Evolutionary conservation across 768 basidiomycete species (phyloP), one percentile per base, ranked within the genome.

Genomic region (Phallus indusiatus): DNA sequence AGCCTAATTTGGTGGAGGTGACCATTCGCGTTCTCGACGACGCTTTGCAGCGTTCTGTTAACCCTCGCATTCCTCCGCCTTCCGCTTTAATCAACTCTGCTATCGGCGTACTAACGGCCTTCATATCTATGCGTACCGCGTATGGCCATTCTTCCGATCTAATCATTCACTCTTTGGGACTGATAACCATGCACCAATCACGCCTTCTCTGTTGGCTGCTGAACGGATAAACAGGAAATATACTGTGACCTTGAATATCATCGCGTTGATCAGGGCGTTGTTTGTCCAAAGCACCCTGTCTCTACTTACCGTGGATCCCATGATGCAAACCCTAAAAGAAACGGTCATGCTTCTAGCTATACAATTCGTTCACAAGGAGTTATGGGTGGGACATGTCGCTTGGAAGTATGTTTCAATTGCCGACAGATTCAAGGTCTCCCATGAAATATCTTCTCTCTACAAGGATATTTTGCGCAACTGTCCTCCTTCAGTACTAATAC

Each of bases 331-430:
- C 64, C 73, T 93, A 56, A 93, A 93, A 67, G 88, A 90, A 65
- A 89, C 91, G 59, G 91, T 94, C 5, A 75, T 94, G 21, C 72
- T 88, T 52, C 83, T 88, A 35, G 91, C 89, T 0, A 76, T 83
- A 12, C 77, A 77, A 5, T 91, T 94, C 62, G 80, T 94, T 9
- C 90, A 93, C 65, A 81, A 82, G 8, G 89, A 94, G 68, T 83
- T 95, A 18, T 97, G 94, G 94, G 80, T 86, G 0, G 86, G 88
- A 64, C 88, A 91, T 69, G 68, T 83, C 46, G 81, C 83, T 1
- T 97, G 94, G 94, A 88, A 89, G 68, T 96, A 93, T 63, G 75
- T 76, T 4, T 85, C 86, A 57, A 75, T 94, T 12, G 85, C 86
- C 5, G 88, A 91, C 67, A 80, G 88, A 42, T 94, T 90, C 66